Base-by-base conservation (phyloP, 2,329 filamentous ascomycete species). In the Dothistroma septosporum region DNA sequence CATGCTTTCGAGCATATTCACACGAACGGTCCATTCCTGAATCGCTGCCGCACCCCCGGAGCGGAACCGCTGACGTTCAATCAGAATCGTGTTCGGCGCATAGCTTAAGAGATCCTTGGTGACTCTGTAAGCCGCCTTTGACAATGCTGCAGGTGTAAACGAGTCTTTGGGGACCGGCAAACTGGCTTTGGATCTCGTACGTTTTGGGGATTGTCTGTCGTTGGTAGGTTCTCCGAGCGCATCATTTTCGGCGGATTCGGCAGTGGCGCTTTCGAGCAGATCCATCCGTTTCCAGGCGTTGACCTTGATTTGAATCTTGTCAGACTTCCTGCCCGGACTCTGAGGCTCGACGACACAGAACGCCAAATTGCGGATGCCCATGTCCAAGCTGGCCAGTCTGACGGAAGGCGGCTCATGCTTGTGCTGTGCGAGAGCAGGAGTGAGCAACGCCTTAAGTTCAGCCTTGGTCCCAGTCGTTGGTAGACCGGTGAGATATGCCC, bases 1-100 rank as follows among this genome's bases (percentile, higher is more conserved):
- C 86, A 94, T 94, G 4, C 86, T 85, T 73, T 95, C 91, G 22
- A 95, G 82, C 69, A 89, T 87, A 66, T 93, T 93, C 9, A 95
- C 90, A 1, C 90, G 81, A 46, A 94, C 73, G 2, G 90, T 93
- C 91, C 91, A 95, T 75, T 95, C 90, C 61, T 87, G 84, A 1
- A 95, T 85, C 0, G 85, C 82, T 0, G 83, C 76, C 0, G 77
- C 81, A 9, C 88, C 84, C n/a, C 80, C 82, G 2, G 85, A 87
- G 2, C 91, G 86, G 71, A 79, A 87, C 11, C 85, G 79, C 66
- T 87, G 85, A 1, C 83, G 79, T 68, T 87, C 85, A 60, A 95
- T 91, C 1, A 94, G 77, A 32, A 95, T 79, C 56, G 88, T 82
- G 2, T 85, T 86, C 0, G 90, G 90, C 0, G 79, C 73, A 58